These are phyloP conservation scores for Alternaria sp. DNA, from an alignment of 2,329 filamentous ascomycete species.

Conservation along the genomic window DNA sequence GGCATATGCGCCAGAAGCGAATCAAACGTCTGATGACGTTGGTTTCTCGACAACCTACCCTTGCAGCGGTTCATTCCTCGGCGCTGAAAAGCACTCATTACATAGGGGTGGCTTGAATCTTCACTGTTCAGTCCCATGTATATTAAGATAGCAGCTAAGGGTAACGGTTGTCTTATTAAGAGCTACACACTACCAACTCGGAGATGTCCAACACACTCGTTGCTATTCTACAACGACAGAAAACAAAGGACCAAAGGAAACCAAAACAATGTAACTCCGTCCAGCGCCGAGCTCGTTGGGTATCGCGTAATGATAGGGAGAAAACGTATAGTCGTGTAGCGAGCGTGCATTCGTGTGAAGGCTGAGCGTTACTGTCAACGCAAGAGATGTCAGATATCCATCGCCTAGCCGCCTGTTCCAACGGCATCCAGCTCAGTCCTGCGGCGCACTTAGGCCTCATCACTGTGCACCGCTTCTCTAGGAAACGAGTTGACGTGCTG, in stretches of 20 bases:
- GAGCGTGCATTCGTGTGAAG: neutral
- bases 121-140: neutral
- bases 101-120: neutral
- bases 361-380: neutral
- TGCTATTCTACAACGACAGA: neutral
- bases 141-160: neutral
- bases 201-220: neutral
- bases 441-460: slow-evolving; percentile 9
- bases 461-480: slow-evolving; percentile 30
- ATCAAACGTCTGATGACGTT: neutral
- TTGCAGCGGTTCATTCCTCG: neutral
- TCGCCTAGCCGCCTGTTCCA: neutral
- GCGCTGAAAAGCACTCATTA: neutral
- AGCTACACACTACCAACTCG: neutral
- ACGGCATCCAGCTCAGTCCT: neutral
- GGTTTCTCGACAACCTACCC: neutral
- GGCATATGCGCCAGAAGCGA: neutral
- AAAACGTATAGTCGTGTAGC: slow-evolving; percentile 14
- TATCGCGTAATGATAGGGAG: slow-evolving; percentile 25
- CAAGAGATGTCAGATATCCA: neutral
- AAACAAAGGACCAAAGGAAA: neutral
- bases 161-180: neutral
- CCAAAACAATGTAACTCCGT: slow-evolving; percentile 1
- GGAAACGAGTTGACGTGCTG: slow-evolving; percentile 49
- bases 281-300: slow-evolving; percentile 26